A percentile compares a stretch with the other conserved stretches of the same genome.
Evolutionary conservation across 352 stramenopile species (phyloP).

Genomic region (Globisporangium irregulare): DNA sequence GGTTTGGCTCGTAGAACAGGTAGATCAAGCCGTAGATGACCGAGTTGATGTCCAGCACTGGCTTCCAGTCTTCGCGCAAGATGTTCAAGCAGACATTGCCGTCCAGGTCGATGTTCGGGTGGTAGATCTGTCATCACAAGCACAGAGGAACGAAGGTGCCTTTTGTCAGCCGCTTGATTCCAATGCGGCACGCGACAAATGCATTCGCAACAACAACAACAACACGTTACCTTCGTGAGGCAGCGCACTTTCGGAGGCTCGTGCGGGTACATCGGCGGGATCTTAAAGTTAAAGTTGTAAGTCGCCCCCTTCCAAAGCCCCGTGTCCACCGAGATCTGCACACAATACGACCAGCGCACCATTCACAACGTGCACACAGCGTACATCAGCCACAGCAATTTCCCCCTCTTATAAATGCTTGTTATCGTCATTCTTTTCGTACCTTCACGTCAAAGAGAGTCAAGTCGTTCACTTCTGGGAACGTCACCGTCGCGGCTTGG

Average conservation of each 20-base stretch:
- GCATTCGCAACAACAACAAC: not conserved
- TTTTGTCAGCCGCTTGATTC: not conserved
- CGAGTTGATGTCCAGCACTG: slow-evolving; percentile 98
- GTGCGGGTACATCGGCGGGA: slow-evolving; percentile 96
- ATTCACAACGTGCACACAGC: not conserved
- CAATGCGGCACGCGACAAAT: not conserved
- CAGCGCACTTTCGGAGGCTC: slow-evolving; percentile 97
- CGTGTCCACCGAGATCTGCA: slow-evolving; percentile 90
- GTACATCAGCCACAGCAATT: not conserved
- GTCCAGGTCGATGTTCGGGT: slow-evolving; percentile 98
- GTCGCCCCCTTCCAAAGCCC: slow-evolving; percentile 96
- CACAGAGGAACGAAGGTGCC: not conserved
- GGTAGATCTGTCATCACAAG: slow-evolving; percentile 88
- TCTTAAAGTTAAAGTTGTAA: slow-evolving; percentile 98
- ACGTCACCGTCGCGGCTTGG: slow-evolving; percentile 93
- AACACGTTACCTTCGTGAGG: slow-evolving; percentile 84
- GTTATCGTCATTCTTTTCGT: not conserved
- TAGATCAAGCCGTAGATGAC: slow-evolving; percentile 99
- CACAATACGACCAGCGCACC: slow-evolving; percentile 32
- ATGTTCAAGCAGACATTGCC: slow-evolving; percentile 99
- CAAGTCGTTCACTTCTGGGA: slow-evolving; percentile 97
- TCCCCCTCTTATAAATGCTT: not conserved
- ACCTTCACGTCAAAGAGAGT: slow-evolving; percentile 91
- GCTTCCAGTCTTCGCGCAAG: slow-evolving; percentile 98
- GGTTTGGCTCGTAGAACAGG: slow-evolving; percentile 99